Evolutionary conservation across 2,329 filamentous ascomycete genomes (phyloP), one percentile per base, ranked within the genome.

Genomic region (Sarocladium kiliense): DNA sequence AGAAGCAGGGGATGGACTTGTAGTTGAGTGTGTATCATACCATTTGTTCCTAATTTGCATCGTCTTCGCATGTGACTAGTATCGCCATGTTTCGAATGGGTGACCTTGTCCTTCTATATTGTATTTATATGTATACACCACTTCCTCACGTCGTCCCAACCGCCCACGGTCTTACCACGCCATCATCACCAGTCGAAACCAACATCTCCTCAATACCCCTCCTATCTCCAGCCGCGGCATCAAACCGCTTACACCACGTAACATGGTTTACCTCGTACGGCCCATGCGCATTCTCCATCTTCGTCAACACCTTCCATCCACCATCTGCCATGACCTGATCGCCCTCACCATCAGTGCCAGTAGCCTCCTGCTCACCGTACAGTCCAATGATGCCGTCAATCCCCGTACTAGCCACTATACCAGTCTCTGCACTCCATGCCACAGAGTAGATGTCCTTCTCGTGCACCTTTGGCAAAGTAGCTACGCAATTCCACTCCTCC

Each of bases 201-300:
- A 99, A 76, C 68, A 97, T 87, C 72, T 97, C 93, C 63, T 96
- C 90, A 23, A 76, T 69, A 3, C 78, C 77, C 59, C 72, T 77
- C 66, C 78, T 78, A 1, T 72, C 71, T 1, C 75, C 78, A 2
- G 73, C 71, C 1, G 75, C 86, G 51, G 78, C 77, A 67, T 96
- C 91, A 56, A 84, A 88, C 56, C 92, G 79, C 62, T 80, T 82
- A 61, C 91, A 91, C 94, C 94, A 99, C 2, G 83, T 85, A 50
- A 94, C 81, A 70, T 97, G 91, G 65, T 99, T 99, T 60, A 97
- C 80, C 72, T 99, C 94, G 66, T 93, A 97, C 2, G 95, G 89
- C 1, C 91, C 92, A 68, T 99, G 94, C 2, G 87, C 89, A 32
- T 86, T 86, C 49, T 86, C 78, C 1, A 88, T 66, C n/a, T 81